phyloP scores from a whole-genome alignment of 257 asterid species.

The Misopates orontium region DNA sequence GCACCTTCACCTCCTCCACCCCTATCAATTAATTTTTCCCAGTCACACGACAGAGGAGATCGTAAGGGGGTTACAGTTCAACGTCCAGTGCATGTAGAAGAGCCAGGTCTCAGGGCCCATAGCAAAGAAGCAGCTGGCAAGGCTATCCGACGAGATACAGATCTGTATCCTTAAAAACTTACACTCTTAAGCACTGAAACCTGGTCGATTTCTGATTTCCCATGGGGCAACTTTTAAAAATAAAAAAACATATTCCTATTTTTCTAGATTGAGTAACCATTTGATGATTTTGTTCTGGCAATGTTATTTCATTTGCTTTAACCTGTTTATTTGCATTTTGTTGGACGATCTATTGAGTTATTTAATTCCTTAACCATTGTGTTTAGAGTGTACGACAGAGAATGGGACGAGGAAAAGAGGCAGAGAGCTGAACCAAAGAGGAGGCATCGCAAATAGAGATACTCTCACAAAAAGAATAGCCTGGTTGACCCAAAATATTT shows the following conservation, averaged over 20 bases:
- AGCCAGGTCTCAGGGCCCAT: constrained; percentile 73
- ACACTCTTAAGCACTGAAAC: not conserved
- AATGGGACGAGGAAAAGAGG: constrained; percentile 98
- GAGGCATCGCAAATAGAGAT: constrained; percentile 72
- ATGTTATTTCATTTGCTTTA: not conserved
- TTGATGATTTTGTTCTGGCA: too few species aligned
- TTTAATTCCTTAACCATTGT: constrained; percentile 47
- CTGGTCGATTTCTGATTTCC: not conserved
- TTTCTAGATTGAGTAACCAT: too few species aligned
- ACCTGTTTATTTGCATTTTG: not conserved
- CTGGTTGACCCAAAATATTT: not conserved
- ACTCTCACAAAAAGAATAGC: not conserved
- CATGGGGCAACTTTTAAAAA: not conserved
- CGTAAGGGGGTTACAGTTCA: constrained; percentile 68
- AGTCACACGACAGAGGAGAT: constrained; percentile 74
- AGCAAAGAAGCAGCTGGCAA: constrained; percentile 75
- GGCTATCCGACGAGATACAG: constrained; percentile 79
- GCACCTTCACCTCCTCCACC: constrained; percentile 61
- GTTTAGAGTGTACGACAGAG: constrained; percentile 76
- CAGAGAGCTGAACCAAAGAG: constrained; percentile 91
- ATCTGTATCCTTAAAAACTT: constrained; percentile 67
- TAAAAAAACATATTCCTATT: too few species aligned
- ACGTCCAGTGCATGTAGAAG: constrained; percentile 78
- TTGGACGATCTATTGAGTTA: not conserved
- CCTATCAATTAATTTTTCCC: constrained; percentile 53